Base-by-base conservation (phyloP, 495 filamentous ascomycete species). In the Schizothecium vesticola region DNA sequence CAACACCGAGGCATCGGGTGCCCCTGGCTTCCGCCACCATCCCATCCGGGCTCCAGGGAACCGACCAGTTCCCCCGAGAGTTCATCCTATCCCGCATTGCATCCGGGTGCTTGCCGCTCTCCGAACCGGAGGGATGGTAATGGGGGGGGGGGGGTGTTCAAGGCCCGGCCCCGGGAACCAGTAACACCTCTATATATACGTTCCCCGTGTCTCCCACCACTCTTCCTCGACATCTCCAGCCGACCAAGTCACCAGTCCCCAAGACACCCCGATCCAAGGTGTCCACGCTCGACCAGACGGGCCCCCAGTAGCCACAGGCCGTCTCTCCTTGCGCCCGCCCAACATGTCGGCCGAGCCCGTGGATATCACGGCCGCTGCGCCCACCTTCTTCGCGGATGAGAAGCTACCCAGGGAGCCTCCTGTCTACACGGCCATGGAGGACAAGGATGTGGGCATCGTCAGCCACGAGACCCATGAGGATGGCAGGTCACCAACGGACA, bases 401-500 rank as follows among this genome's bases (percentile, higher is more conserved):
- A 51, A 51, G 43, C 19, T 51, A 2, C 6, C 43, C 16, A 51
- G 67, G 21, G 60, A 51, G 29, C 70, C 68, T 36, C 63, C 63
- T 28, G 6, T 63, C 23, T 59, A 63, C 23, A 31, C 24, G 24
- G 11, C 57, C 21, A 51, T n/a, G 6, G 70, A 70, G 3, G 57
- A 67, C 4, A 63, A 70, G 26, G 61, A 67, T 4, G 43, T 72
- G 3, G 70, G 70, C 55, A 56, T 71, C 59, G 65, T 33, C 13
- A 51, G 60, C 58, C 19, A 6, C 43, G 43, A 51, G 19, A 7
- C 43, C 43, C 43, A 51, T 8, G 16, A 51, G 43, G 70, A 74
- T 26, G 66, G 31, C 21, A 33, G 29, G 16, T 8, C 22, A 13
- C 90, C 87, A 0, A 92, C 86, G 0, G 82, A 84, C 1, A 85